Conservation (phyloP, 2,329 filamentous ascomycete genomes). For the Aschersonia sp. region DNA sequence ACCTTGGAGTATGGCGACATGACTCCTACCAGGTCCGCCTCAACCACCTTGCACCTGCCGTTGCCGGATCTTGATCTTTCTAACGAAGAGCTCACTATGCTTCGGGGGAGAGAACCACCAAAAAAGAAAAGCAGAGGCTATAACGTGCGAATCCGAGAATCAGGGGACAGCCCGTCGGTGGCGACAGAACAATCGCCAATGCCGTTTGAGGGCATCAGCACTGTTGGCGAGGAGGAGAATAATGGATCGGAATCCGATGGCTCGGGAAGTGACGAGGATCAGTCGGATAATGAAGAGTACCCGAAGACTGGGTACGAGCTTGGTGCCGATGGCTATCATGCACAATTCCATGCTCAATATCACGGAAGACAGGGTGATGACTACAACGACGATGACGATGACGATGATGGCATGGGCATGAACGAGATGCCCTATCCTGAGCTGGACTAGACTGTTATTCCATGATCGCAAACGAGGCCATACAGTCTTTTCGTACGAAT, state of each 20-base stretch:
- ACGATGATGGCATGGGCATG: constrained; percentile 4
- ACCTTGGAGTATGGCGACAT: constrained; percentile 19
- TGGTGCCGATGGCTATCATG: constrained; percentile 7
- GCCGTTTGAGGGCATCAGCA: background rate
- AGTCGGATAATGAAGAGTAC: constrained; percentile 7
- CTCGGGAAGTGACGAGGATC: constrained; percentile 9
- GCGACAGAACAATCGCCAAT: constrained; percentile 6
- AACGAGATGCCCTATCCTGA: constrained; percentile 5
- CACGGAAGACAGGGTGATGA: constrained; percentile 12
- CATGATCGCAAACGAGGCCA: background rate
- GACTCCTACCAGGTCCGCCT: constrained; percentile 16
- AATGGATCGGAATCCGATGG: constrained; percentile 7
- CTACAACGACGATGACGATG: constrained; percentile 6
- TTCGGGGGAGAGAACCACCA: constrained; percentile 18
- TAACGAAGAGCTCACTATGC: constrained; percentile 17
- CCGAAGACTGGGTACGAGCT: constrained; percentile 5
- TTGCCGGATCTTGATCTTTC: constrained; percentile 20
- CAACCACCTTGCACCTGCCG: constrained; percentile 17
- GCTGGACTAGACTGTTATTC: constrained; percentile 4
- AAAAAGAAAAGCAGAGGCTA: constrained; percentile 22
- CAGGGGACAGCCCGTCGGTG: constrained; percentile 7
- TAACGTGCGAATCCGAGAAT: constrained; percentile 16
- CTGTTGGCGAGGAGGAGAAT: constrained; percentile 4
- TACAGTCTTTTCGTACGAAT: too few species aligned
- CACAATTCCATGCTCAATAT: too few species aligned